These are phyloP conservation scores for Puccinia coronata DNA, from an alignment of 1,284 basidiomycete species.

Conservation along the genomic window DNA sequence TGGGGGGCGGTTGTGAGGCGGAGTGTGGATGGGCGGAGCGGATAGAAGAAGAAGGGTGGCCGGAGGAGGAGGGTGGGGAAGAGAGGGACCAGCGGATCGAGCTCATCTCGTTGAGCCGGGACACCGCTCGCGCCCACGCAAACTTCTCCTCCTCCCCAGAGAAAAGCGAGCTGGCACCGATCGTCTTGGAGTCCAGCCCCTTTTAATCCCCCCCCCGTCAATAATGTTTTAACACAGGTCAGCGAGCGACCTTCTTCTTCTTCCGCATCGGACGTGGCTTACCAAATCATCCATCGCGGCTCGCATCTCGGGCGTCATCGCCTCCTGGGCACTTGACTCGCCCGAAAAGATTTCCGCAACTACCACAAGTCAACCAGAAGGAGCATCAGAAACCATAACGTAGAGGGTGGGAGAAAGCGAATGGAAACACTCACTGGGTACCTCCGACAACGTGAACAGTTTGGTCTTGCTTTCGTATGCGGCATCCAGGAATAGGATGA, in stretches of 20 bases:
- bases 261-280: slow-evolving; percentile 55
- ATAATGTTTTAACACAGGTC: neutral
- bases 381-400: neutral
- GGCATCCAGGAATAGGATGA: slow-evolving; percentile 48
- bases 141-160: slow-evolving; percentile 91
- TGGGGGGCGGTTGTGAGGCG: neutral
- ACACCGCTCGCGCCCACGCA: slow-evolving; percentile 89
- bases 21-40: neutral
- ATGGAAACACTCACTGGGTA: slow-evolving; percentile 70
- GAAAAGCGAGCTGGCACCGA: slow-evolving; percentile 82
- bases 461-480: slow-evolving; percentile 67
- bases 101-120: slow-evolving; percentile 86
- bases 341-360: slow-evolving; percentile 37
- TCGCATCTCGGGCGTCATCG: slow-evolving; percentile 40
- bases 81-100: slow-evolving; percentile 71
- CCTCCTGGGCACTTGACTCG: neutral
- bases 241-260: neutral
- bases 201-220: slow-evolving; percentile 56
- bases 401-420: neutral
- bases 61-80: too few relatives aligned
- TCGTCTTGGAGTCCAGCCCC: slow-evolving; percentile 73
- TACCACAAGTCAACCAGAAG: neutral
- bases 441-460: slow-evolving; percentile 83
- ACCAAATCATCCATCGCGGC: slow-evolving; percentile 84
- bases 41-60: neutral